Evolutionary conservation across 208 protist genomes (phyloP).

Genomic region (Acanthamoeba triangularis): DNA sequence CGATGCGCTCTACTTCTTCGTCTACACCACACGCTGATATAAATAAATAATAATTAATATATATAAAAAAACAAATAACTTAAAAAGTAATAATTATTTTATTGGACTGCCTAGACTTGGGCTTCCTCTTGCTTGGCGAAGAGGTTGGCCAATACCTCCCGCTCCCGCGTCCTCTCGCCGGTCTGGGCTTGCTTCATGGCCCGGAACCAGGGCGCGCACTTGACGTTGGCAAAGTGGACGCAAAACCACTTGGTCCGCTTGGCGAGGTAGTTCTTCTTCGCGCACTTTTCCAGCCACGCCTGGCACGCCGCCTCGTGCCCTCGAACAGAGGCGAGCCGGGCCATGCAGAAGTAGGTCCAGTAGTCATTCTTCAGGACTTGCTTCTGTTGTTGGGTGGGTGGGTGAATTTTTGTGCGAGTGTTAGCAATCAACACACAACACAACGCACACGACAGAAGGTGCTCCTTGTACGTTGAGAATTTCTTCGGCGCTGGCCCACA

Average conservation of each 20-base stretch:
- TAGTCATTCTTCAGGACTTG: slow-evolving; percentile 31
- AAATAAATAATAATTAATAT: too few relatives aligned
- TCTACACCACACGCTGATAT: not conserved
- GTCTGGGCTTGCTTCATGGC: not conserved
- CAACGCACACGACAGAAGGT: not conserved
- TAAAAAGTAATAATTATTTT: too few relatives aligned
- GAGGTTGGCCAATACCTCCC: not conserved
- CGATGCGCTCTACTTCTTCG: slow-evolving; percentile 14
- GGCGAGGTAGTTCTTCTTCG: slow-evolving; percentile 70
- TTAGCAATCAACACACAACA: not conserved
- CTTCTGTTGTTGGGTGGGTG: not conserved
- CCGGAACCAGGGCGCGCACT: slow-evolving; percentile 45
- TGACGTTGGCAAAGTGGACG: slow-evolving; percentile 70
- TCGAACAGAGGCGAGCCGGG: slow-evolving; percentile 61
- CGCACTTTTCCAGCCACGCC: slow-evolving; percentile 56
- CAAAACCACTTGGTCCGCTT: slow-evolving; percentile 75
- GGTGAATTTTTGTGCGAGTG: too few relatives aligned
- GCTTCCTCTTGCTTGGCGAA: not conserved
- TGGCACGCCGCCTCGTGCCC: slow-evolving; percentile 33
- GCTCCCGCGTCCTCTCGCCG: not conserved
- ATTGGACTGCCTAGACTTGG: too few relatives aligned
- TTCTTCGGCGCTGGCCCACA: slow-evolving; percentile 72
- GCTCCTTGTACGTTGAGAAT: not conserved
- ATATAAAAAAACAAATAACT: too few relatives aligned
- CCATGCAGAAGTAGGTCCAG: slow-evolving; percentile 77